Evolutionary conservation across 1,284 basidiomycete genomes (phyloP), one percentile per base, ranked within the genome.

Genomic region (Earliella scabrosa): DNA sequence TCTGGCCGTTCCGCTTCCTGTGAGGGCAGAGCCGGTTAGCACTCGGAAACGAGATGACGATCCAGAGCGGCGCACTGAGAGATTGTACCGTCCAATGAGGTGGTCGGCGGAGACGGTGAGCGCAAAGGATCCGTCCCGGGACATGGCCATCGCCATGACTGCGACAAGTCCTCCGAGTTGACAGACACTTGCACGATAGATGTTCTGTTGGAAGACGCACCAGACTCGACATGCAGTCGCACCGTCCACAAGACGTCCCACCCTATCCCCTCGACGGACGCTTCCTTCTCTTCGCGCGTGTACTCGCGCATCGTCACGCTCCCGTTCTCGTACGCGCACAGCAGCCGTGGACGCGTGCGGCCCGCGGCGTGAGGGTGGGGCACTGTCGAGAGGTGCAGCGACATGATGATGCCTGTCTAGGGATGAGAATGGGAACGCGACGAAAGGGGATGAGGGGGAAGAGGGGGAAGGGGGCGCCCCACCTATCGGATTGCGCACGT

Each of bases 131-230:
- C 82, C 78, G 48, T 82, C 78, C n/a, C 69, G 71, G 2, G 89
- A 85, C 1, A 92, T 85, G 0, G 83, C 73, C 86, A 94, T 89
- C 1, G 87, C 88, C 93, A 97, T 95, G 47, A 95, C 93, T 95
- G 60, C 1, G 11, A 24, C 20, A 23, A n/a, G 20, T 8, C n/a
- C 31, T 18, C 24, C 14, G 52, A 34, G 52, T 23, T 18, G 26
- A n/a, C n/a, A n/a, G n/a, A n/a, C n/a, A n/a, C 3, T 9, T 45
- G 20, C 45, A 39, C 16, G 41, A 31, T 13, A 31, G 7, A 14
- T 18, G 26, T 26, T 29, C 8, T 11, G 35, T 16, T 36, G 35
- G n/a, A 47, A 18, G 18, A 73, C 85, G 35, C 60, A 94, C 93
- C 82, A 9, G 92, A 86, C 71, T 95, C 92, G 32, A 83, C 84